A percentile compares a stretch with the other conserved stretches of the same genome.
phyloP scores from a whole-genome alignment of 768 basidiomycete genomes.

The Gloeopeniophorella convolvens region DNA sequence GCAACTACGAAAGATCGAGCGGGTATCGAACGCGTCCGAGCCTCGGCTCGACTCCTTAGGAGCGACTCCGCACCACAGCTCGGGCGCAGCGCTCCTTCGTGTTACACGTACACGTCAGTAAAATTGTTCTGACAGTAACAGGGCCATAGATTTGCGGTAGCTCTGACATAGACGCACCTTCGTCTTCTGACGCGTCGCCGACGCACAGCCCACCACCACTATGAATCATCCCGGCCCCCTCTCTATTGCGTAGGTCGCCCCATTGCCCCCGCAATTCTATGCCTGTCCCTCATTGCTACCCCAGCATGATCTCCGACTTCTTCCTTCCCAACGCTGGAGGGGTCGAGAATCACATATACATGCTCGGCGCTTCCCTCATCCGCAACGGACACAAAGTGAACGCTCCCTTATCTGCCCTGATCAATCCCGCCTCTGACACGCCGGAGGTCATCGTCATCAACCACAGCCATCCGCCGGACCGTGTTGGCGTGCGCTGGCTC shows the following conservation, averaged over 20 bases:
- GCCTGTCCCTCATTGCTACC: not conserved
- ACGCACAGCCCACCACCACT: not conserved
- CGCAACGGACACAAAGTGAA: constrained; percentile 79
- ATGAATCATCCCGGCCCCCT: not conserved
- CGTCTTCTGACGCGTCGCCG: not conserved
- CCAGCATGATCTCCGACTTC: constrained; percentile 94
- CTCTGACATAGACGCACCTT: not conserved
- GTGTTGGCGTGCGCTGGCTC: constrained; percentile 87
- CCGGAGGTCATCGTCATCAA: constrained; percentile 88
- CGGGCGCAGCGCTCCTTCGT: too few relatives aligned
- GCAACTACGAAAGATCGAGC: constrained; percentile 6
- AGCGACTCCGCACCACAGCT: too few relatives aligned
- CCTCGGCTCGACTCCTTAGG: too few relatives aligned
- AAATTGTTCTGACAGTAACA: too few relatives aligned
- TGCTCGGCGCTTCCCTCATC: constrained; percentile 79
- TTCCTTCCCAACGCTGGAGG: constrained; percentile 93
- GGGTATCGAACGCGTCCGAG: too few relatives aligned
- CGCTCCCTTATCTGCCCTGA: not conserved
- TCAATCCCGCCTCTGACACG: not conserved
- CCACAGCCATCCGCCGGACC: constrained; percentile 80
- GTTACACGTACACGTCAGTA: too few relatives aligned
- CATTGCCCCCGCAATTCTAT: not conserved
- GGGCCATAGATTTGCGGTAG: not conserved
- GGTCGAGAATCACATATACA: constrained; percentile 95
- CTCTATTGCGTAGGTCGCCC: constrained; percentile 8